Evolutionary conservation across 2,329 filamentous ascomycete species (phyloP).

Genomic region (Onygenales sp.): DNA sequence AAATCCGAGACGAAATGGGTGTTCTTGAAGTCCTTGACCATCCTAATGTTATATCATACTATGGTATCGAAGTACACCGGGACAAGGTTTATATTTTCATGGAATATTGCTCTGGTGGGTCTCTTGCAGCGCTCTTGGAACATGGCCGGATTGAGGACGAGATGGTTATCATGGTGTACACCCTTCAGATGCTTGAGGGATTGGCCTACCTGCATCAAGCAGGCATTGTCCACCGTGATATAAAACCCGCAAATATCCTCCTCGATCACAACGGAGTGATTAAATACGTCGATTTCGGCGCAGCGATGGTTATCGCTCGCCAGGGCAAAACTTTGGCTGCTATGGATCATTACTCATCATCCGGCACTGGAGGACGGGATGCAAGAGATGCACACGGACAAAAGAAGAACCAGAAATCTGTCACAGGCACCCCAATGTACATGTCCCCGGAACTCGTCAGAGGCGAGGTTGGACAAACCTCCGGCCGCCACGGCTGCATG

Average conservation of each 20-base stretch:
- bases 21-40: slow-evolving; percentile 93
- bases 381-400: slow-evolving; percentile 16
- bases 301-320: slow-evolving; percentile 90
- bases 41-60: slow-evolving; percentile 95
- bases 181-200: slow-evolving; percentile 64
- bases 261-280: slow-evolving; percentile 93
- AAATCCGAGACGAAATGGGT: slow-evolving; percentile 95
- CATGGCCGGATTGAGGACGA: slow-evolving; percentile 73
- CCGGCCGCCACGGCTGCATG: slow-evolving; percentile 63
- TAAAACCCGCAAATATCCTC: slow-evolving; percentile 56
- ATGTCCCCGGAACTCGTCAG: slow-evolving; percentile 99
- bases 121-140: slow-evolving; percentile 78
- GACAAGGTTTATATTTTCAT: slow-evolving; percentile 99
- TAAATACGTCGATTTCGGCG: slow-evolving; percentile 98
- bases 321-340: slow-evolving; percentile 78
- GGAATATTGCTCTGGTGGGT: slow-evolving; percentile 97
- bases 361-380: slow-evolving; percentile 25
- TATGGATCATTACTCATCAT: slow-evolving; percentile 46
- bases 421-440: slow-evolving; percentile 99
- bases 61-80: slow-evolving; percentile 93
- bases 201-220: slow-evolving; percentile 48
- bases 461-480: slow-evolving; percentile 63
- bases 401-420: slow-evolving; percentile 64
- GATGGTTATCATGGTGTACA: slow-evolving; percentile 43
- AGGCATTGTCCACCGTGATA: slow-evolving; percentile 51